Base-by-base conservation (phyloP, 78 protist species). In the Parvularia atlantis region DNA sequence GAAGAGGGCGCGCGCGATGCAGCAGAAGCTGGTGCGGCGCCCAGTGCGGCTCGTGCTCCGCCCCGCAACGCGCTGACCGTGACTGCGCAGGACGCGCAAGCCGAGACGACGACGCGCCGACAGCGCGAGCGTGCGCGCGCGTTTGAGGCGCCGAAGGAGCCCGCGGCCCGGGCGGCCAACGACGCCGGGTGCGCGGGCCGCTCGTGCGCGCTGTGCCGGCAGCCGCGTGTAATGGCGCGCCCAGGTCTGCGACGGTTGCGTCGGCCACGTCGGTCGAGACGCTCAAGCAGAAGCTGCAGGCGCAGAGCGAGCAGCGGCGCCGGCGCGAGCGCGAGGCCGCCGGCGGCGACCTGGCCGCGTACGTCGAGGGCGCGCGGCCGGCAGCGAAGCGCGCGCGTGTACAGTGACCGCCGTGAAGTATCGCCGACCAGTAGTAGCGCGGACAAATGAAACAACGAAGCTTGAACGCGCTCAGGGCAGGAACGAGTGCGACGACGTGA, bases 61-160 rank as follows among this genome's bases (percentile, higher is more conserved):
- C 22, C 57, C 22, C 22, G 22, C 57, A 53, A 26, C 22, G 20
- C 20, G 22, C 57, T 50, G 54, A 20, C 0, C 30, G 48, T 69
- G 56, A 13, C 40, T 33, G 54, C 64, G 48, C 28, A 73, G 30
- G 54, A 16, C 14, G 30, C 33, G 7, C 78, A 73, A 41, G 66
- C 78, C 36, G 70, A 40, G 40, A 30, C 9, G 26, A n/a, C 37
- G 22, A 26, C 22, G 11, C 26, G 41, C 10, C 65, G 52, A 1
- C 40, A 75, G 65, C 56, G 33, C n/a, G 17, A 65, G 41, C 28
- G 80, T 22, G 72, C 64, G 30, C 65, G n/a, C n/a, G 48, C 70
- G 6, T 75, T 65, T 14, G 54, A 61, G 35, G 71, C 80, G 10
- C 80, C 80, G 4, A 31, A 41, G 26, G 70, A 43, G n/a, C 24